These are phyloP conservation scores for Xylariaceae sp. DNA, from an alignment of 2,329 filamentous ascomycete species.

Conservation along the genomic window DNA sequence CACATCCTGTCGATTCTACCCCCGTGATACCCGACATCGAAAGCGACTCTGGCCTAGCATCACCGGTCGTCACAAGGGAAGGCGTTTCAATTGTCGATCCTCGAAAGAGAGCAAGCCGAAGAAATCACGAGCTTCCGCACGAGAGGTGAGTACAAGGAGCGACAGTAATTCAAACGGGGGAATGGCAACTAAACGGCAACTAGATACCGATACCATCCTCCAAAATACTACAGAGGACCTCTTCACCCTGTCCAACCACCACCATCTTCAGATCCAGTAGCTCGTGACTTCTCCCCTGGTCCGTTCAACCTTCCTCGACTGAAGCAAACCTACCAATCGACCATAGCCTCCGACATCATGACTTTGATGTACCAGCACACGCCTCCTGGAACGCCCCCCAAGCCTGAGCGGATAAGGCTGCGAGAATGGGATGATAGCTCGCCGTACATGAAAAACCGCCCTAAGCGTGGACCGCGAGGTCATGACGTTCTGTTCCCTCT, in stretches of 20 bases:
- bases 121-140: slow-evolving; percentile 30
- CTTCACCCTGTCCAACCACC: slow-evolving; percentile 92
- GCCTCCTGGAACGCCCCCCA: slow-evolving; percentile 70
- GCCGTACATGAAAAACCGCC: slow-evolving; percentile 92
- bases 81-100: slow-evolving; percentile 49
- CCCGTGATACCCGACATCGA: slow-evolving; percentile 53
- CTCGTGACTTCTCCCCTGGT: slow-evolving; percentile 85
- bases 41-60: slow-evolving; percentile 50
- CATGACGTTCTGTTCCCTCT: slow-evolving; percentile 71
- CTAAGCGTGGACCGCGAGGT: slow-evolving; percentile 81
- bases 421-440: slow-evolving; percentile 87
- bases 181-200: slow-evolving; percentile 2
- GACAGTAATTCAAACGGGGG: neutral
- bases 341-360: slow-evolving; percentile 84
- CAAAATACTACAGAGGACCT: slow-evolving; percentile 92
- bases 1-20: slow-evolving; percentile 38
- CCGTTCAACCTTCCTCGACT: slow-evolving; percentile 88
- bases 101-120: slow-evolving; percentile 45
- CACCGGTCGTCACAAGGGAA: slow-evolving; percentile 42
- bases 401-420: slow-evolving; percentile 64
- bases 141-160: slow-evolving; percentile 26
- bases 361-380: slow-evolving; percentile 85
- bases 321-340: slow-evolving; percentile 86
- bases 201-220: slow-evolving; percentile 93
- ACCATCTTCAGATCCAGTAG: slow-evolving; percentile 81